phyloP scores from a whole-genome alignment of 2,329 filamentous ascomycete genomes.

The Ophiosphaerella herpotricha region DNA sequence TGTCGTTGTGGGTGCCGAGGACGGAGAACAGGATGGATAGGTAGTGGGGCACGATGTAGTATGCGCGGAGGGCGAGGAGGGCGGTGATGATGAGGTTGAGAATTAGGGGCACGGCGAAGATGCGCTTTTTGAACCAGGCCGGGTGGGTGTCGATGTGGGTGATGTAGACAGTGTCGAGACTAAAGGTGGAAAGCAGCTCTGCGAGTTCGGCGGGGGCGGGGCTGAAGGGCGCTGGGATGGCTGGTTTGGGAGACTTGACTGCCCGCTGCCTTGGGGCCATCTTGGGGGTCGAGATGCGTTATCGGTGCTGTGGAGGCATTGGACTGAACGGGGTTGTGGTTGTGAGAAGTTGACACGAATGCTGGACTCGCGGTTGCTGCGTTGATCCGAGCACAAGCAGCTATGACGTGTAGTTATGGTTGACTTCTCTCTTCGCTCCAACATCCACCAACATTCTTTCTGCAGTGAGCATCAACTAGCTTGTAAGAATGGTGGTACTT shows the following conservation, averaged over 20 bases:
- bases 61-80: conserved; percentile 71
- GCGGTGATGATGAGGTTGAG: conserved; percentile 72
- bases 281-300: too few species aligned
- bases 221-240: conserved; percentile 68
- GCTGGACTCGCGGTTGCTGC: background rate
- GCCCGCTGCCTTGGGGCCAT: conserved; percentile 15
- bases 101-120: conserved; percentile 77
- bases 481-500: too few species aligned
- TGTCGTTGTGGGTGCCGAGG: conserved; percentile 68
- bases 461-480: too few species aligned
- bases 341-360: background rate
- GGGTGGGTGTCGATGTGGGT: conserved; percentile 78
- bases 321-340: background rate
- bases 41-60: conserved; percentile 74
- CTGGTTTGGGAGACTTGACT: conserved; percentile 13
- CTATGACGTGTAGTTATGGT: background rate
- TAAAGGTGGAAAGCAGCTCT: conserved; percentile 69
- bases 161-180: conserved; percentile 76
- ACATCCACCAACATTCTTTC: too few species aligned
- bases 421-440: too few species aligned
- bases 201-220: conserved; percentile 65
- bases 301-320: conserved; percentile 10
- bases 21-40: conserved; percentile 66
- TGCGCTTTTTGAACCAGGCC: conserved; percentile 73
- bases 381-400: background rate